These are phyloP conservation scores for Euphorbia tirucalli DNA, from an alignment of 345 rosid species.

Conservation along the genomic window DNA sequence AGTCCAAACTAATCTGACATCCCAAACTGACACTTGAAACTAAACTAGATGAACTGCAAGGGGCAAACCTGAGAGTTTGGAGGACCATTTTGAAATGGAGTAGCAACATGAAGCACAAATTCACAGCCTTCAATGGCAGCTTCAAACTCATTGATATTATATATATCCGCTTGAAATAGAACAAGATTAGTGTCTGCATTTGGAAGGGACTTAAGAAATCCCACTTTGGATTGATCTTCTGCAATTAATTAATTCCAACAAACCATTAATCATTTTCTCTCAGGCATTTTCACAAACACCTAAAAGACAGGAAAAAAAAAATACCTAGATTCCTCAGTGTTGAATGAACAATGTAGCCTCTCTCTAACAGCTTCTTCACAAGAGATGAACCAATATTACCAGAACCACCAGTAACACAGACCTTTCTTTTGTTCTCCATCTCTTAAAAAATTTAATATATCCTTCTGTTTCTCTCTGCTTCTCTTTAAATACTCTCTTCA, in stretches of 20 bases:
- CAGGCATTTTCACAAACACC: too few species aligned
- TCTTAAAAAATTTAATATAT: too few species aligned
- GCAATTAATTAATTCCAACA: neutral
- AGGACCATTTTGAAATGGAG: slow-evolving; percentile 11
- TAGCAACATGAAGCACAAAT: slow-evolving; percentile 27
- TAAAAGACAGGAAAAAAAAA: neutral
- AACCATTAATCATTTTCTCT: neutral
- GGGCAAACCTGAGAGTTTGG: slow-evolving; percentile 6
- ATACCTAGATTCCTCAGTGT: slow-evolving; percentile 32
- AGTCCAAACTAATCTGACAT: too few species aligned
- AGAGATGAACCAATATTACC: slow-evolving; percentile 37
- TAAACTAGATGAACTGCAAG: neutral
- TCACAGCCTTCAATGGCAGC: slow-evolving; percentile 28
- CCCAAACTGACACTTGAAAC: neutral
- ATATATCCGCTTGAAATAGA: slow-evolving; percentile 35
- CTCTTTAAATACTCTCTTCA: too few species aligned
- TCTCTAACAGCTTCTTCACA: slow-evolving; percentile 30
- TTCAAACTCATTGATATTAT: slow-evolving; percentile 22
- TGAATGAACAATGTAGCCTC: slow-evolving; percentile 33
- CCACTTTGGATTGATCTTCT: slow-evolving; percentile 29
- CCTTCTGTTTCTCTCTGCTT: too few species aligned
- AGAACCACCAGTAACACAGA: slow-evolving; percentile 40
- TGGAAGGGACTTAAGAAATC: slow-evolving; percentile 27
- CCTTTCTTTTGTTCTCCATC: slow-evolving; percentile 2
- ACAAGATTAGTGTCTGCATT: slow-evolving; percentile 27